Evolutionary conservation across 1,284 basidiomycete species (phyloP).

Genomic region (Schizophyllum amplum): DNA sequence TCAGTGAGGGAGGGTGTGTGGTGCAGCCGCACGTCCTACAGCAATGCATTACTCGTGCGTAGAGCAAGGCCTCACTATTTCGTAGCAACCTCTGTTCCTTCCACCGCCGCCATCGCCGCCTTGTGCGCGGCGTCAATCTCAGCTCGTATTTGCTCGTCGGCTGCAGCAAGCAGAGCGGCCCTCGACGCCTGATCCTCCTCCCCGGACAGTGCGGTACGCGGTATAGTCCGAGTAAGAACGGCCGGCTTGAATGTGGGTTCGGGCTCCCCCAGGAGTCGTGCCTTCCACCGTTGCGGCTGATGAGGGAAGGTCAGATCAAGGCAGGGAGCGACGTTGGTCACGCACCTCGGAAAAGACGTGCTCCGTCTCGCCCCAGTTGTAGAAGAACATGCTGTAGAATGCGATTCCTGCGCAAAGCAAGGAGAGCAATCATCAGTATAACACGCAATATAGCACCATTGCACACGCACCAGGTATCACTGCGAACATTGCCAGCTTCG

Average conservation of each 20-base stretch:
- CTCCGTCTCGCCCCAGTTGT: conserved; percentile 60
- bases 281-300: background rate
- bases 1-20: too few species aligned
- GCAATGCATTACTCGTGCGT: background rate
- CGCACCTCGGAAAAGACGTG: conserved; percentile 64
- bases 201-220: background rate
- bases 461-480: conserved; percentile 40
- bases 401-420: conserved; percentile 31
- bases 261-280: background rate
- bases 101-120: background rate
- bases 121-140: background rate
- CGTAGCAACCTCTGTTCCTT: background rate
- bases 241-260: background rate
- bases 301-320: background rate
- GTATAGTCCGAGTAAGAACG: background rate
- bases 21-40: background rate
- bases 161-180: background rate
- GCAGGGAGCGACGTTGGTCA: conserved; percentile 10
- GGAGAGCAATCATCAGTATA: background rate
- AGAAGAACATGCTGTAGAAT: conserved; percentile 52
- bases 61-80: background rate
- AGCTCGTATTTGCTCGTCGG: background rate
- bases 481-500: conserved; percentile 36
- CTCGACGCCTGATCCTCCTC: background rate
- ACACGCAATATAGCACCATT: background rate